Evolutionary conservation across 371 early-diverging fungal species (phyloP), one percentile per base, ranked within the genome.

Genomic region (Dentiscutata heterogama): DNA sequence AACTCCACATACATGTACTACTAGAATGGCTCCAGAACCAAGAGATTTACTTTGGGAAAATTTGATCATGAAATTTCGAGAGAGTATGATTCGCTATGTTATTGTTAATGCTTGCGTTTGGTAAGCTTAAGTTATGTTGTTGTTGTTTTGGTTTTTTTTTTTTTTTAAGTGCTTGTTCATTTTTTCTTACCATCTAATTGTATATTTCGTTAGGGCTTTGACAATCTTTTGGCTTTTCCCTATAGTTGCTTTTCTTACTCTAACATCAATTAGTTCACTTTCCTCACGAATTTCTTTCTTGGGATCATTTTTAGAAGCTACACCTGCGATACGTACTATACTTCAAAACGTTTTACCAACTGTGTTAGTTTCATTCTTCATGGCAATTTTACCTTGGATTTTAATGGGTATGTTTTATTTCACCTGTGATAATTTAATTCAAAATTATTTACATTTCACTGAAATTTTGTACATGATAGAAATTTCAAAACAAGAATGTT

Each of bases 21-120:
- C 94, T 0, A 86, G 87, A 35, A 87, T 94, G 86, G 97, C 97
- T 11, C 97, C 97, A 0, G 97, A 97, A 82, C 98, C 98, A 31
- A 92, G 97, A 56, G 97, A 96, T 84, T 86, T 98, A 20, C 89
- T 93, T 82, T 98, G 98, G 98, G 86, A 90, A 74, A 96, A 96
- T 83, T 85, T 97, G 29, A 91, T 93, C 78, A 87, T 90, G 29
- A 85, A 86, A 63, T 88, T 90, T 58, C 86, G 87, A 46, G 86
- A 87, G n/a, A 87, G 84, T n/a, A 67, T 89, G 31, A 70, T 89
- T 56, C 88, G 89, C 51, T 88, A 87, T 79, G 73, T 89, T 22
- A 89, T 92, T 0, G 88, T 90, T 56, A 87, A 85, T 80, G 86
- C 84, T n/a, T 88, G 89, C 4, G 91, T 92, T 3, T 92, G 90